Evolutionary conservation across 2,329 filamentous ascomycete species (phyloP), one percentile per base, ranked within the genome.

Genomic region (Coniochaeta sp.): DNA sequence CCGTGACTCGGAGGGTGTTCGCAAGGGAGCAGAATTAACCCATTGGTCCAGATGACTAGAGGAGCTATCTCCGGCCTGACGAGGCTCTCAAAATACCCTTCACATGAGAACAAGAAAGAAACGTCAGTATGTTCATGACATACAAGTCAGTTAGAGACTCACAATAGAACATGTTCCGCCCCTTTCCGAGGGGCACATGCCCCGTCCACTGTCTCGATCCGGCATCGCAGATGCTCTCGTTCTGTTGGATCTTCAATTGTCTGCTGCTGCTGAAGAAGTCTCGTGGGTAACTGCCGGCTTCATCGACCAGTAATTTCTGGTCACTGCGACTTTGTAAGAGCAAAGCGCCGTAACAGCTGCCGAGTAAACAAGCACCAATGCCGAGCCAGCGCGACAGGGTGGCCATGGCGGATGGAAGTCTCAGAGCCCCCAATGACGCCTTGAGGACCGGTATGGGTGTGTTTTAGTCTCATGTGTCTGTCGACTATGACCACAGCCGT

Each of bases 151-250:
- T 19, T 14, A n/a, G 38, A 19, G 34, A 9, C 43, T 2, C n/a
- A 61, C 60, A 50, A 34, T 59, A 61, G 43, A 61, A 61, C 60
- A 61, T 61, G 9, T 61, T 50, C 19, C 60, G 22, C 9, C 44
- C 52, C 33, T 22, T 28, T 2, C 33, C 57, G 1, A 61, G 22
- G 3, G 58, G 57, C 4, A 61, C 38, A 6, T 33, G 34, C 3
- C 60, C 60, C 11, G 52, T 52, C 60, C 60, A 61, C 16, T 59
- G 60, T 2, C 3, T 12, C 6, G 57, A 59, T 5, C 60, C 60
- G 16, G 60, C 60, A 44, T 61, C 60, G n/a, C 60, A 61, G 28
- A 61, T 28, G 22, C 52, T 61, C 19, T 52, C 31, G 43, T 61
- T 61, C 22, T 61, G 60, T 14, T 28, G 12, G 22, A 28, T 52